These are phyloP conservation scores for Penicillium sp. DNA, from an alignment of 2,329 filamentous ascomycete species.

Conservation along the genomic window DNA sequence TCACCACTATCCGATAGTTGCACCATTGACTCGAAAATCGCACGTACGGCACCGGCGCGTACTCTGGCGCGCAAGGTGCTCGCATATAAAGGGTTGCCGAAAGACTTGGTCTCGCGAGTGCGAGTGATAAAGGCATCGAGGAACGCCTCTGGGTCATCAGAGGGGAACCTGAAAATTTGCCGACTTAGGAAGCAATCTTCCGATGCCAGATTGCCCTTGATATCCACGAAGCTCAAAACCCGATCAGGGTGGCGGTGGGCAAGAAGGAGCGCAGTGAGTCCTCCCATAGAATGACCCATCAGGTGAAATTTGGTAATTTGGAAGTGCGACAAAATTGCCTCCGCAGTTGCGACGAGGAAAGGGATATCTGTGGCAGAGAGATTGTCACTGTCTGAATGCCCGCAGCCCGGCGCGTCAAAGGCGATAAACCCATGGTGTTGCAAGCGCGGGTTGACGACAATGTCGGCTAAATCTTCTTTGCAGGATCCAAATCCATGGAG, in stretches of 20 bases:
- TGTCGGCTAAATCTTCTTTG: conserved; percentile 28
- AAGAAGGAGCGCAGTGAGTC: conserved; percentile 24
- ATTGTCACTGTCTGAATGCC: conserved; percentile 18
- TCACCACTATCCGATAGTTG: conserved; percentile 22
- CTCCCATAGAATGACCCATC: conserved; percentile 31
- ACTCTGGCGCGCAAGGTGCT: conserved; percentile 19
- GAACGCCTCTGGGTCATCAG: conserved; percentile 18
- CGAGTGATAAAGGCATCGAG: conserved; percentile 21
- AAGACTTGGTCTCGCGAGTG: conserved; percentile 10
- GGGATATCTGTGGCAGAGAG: conserved; percentile 24
- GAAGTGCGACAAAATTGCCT: conserved; percentile 21
- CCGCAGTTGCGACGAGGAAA: conserved; percentile 26
- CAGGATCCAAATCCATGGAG: conserved; percentile 29
- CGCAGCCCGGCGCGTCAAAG: conserved; percentile 28
- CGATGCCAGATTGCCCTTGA: conserved; percentile 27
- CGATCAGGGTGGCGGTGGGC: conserved; percentile 14
- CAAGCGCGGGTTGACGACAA: conserved; percentile 14
- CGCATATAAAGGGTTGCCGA: conserved; percentile 22
- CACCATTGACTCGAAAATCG: conserved; percentile 28
- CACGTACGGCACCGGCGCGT: conserved; percentile 14
- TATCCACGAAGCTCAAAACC: conserved; percentile 26
- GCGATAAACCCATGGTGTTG: conserved; percentile 21
- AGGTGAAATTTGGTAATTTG: conserved; percentile 22
- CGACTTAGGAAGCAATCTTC: conserved; percentile 30
- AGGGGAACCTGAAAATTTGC: conserved; percentile 24